These are phyloP conservation scores for Oryza meridionalis DNA, from an alignment of 176 grass and related monocot species.

Conservation along the genomic window DNA sequence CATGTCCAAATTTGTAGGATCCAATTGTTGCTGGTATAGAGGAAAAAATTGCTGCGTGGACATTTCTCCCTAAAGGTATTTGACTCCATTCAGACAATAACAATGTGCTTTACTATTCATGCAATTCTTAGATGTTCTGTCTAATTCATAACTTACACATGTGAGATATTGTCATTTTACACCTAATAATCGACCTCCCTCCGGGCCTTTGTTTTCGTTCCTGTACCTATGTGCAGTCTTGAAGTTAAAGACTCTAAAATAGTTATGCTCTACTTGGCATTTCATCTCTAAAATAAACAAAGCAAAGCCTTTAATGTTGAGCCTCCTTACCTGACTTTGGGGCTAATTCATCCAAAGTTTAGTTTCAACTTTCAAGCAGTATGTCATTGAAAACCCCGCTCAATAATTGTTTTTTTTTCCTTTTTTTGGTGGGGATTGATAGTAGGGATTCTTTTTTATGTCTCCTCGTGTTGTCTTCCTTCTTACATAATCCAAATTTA, in stretches of 20 bases:
- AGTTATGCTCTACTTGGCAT: neutral
- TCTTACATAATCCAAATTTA: slow-evolving; percentile 14
- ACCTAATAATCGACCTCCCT: neutral
- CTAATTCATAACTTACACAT: slow-evolving; percentile 1
- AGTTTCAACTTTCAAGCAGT: neutral
- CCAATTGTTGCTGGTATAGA: slow-evolving; percentile 86
- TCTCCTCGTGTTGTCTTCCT: neutral
- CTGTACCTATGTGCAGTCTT: neutral
- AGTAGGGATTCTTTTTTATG: neutral
- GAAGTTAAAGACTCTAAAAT: neutral
- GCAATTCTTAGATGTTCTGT: neutral
- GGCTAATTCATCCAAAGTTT: neutral
- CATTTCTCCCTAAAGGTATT: slow-evolving; percentile 97
- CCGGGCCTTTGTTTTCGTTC: neutral
- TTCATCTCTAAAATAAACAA: neutral
- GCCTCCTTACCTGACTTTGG: slow-evolving; percentile 2
- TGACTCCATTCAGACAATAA: slow-evolving; percentile 28
- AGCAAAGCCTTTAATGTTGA: neutral
- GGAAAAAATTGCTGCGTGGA: slow-evolving; percentile 95
- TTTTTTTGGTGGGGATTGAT: no score
- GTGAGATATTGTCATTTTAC: neutral
- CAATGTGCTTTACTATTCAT: neutral
- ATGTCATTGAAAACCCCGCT: neutral
- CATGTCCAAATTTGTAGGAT: slow-evolving; percentile 62
- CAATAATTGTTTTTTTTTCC: neutral